Evolutionary conservation across 1,284 basidiomycete genomes (phyloP), one percentile per base, ranked within the genome.

Genomic region (Microbotryum lychnidis-dioicae): DNA sequence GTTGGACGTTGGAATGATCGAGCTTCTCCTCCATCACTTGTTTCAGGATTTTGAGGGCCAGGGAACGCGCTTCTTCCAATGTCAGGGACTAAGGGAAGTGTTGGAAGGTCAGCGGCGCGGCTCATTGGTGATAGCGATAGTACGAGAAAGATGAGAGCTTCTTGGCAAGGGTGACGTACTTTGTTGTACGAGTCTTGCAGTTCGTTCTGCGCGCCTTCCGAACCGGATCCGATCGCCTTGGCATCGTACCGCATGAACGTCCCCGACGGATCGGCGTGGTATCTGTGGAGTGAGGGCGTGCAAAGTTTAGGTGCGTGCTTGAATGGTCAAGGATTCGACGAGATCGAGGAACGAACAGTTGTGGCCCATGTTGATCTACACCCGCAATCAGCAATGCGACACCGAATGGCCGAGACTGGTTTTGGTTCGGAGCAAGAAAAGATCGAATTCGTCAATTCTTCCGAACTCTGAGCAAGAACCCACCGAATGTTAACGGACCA

Each of bases 11-110:
- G 79, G 96, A 89, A 73, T 96, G 89, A 77, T 97, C 91, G 48
- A 98, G 82, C 77, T 94, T 94, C 80, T 98, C 96, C 77, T 99
- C 96, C 96, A 98, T 99, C 54, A 99, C 96, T 79, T 98, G 93
- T 79, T 97, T 97, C 67, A 98, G 79, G 50, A 97, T 90, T 66
- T 86, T 86, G 64, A 98, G 79, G 14, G 90, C 87, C 62, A 98
- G 78, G 42, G 84, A 80, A 70, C 93, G 88, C 2, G 93, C 96
- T 75, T 97, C 92, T 67, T 82, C 79, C 31, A 98, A 79, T 9
- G 87, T 87, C 86, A 98, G 94, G 84, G 87, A 86, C 92, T 97
- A n/a, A 27, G 20, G 21, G 42, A 21, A 29, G 47, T 25, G 47
- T 14, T 25, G n/a, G 21, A 12, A 25, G 6, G 21, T n/a, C 47